Conservation (phyloP, 2,329 filamentous ascomycete species). For the Triangularia setosa region DNA sequence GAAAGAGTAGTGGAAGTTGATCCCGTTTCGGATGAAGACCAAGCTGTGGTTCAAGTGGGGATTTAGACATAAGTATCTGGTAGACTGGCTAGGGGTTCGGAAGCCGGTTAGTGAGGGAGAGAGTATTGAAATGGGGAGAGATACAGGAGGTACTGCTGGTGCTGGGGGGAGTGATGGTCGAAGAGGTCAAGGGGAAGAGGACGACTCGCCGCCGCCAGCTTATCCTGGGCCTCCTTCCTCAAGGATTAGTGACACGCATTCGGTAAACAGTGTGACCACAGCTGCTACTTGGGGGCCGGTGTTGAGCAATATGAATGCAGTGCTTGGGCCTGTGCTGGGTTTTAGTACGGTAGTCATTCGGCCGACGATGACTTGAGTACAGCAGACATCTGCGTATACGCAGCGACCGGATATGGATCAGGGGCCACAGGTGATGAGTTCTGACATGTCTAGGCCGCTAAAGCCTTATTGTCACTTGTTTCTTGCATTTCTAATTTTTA, state of each 20-base stretch:
- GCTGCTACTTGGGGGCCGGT: not conserved
- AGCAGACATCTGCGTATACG: not conserved
- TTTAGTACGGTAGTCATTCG: not conserved
- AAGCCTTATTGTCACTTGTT: too few species aligned
- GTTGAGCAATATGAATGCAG: too few species aligned
- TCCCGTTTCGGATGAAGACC: slow-evolving; percentile 14
- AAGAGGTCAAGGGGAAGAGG: not conserved
- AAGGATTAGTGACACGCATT: not conserved
- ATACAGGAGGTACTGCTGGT: not conserved
- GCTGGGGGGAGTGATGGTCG: not conserved
- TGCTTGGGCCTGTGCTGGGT: not conserved
- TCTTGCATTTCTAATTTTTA: too few species aligned
- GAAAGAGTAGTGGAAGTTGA: slow-evolving; percentile 16
- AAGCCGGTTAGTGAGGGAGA: not conserved
- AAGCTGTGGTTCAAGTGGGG: slow-evolving; percentile 26
- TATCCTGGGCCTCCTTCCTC: not conserved
- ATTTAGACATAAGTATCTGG: slow-evolving; percentile 25
- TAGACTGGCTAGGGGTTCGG: slow-evolving; percentile 20
- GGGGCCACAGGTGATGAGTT: too few species aligned
- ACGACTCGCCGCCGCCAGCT: not conserved
- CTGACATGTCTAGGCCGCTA: too few species aligned
- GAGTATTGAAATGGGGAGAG: not conserved
- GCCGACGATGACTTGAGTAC: not conserved
- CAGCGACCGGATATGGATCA: too few species aligned
- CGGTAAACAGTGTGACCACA: not conserved